Evolutionary conservation across 805 yeast genomes (phyloP).

Genomic region (Schizosaccharomyces cryophilus): DNA sequence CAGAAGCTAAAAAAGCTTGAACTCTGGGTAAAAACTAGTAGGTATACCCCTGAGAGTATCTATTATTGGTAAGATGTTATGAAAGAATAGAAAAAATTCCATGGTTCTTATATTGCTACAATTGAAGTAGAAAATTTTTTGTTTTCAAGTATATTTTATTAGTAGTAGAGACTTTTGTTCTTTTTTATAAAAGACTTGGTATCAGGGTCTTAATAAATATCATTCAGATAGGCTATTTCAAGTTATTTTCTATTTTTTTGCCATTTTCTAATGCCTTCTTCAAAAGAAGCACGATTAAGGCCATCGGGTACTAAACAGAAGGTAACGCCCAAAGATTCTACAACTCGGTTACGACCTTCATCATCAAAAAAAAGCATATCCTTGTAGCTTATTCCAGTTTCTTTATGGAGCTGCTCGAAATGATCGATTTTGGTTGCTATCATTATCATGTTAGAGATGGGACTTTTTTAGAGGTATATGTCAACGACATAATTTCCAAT

Average conservation of each 20-base stretch:
- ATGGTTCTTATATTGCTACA: too few relatives aligned
- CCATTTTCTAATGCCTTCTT: conserved; percentile 21
- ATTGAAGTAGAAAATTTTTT: too few relatives aligned
- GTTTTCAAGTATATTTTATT: too few relatives aligned
- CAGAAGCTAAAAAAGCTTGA: too few relatives aligned
- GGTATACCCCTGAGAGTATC: too few relatives aligned
- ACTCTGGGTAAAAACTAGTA: too few relatives aligned
- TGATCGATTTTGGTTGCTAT: conserved; percentile 30
- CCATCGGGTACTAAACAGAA: conserved; percentile 45
- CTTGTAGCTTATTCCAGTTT: conserved; percentile 21
- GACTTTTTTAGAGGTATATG: too few relatives aligned
- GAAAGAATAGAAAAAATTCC: too few relatives aligned
- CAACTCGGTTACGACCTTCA: conserved; percentile 56
- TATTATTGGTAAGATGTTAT: too few relatives aligned
- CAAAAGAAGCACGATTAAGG: conserved; percentile 30
- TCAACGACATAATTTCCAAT: background rate
- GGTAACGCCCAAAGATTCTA: conserved; percentile 40
- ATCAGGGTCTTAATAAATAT: too few relatives aligned
- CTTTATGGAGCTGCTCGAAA: conserved; percentile 24
- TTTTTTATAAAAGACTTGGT: too few relatives aligned
- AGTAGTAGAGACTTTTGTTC: too few relatives aligned
- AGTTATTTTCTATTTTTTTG: conserved; percentile 4
- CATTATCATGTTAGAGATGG: conserved; percentile 12
- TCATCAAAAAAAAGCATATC: conserved; percentile 57
- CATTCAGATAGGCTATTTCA: background rate